phyloP scores from a whole-genome alignment of 73 alveolate genomes.

The Tetrahymena borealis region DNA sequence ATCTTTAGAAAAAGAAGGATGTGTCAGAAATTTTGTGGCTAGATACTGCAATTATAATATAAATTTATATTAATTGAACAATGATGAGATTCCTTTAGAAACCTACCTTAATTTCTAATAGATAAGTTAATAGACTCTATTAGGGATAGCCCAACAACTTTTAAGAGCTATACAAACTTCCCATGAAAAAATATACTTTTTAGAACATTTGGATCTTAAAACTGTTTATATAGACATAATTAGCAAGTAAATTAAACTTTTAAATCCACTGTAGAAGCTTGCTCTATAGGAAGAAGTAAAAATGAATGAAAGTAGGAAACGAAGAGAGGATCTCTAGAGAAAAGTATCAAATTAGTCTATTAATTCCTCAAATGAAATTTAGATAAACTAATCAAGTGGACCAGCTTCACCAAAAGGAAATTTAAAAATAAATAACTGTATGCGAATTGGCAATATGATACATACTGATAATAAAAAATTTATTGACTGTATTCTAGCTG shows the following conservation, averaged over 20 bases:
- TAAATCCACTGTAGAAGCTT: not conserved
- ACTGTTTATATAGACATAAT: not conserved
- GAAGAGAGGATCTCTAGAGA: no score
- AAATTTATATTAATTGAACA: not conserved
- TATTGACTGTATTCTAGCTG: no score
- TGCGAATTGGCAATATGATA: no score
- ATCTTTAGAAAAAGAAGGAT: not conserved
- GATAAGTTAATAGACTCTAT: not conserved
- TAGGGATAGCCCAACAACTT: not conserved
- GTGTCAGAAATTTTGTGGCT: not conserved
- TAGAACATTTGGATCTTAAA: not conserved
- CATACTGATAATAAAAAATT: no score
- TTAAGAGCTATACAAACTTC: not conserved
- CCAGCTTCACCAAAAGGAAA: no score
- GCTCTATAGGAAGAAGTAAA: not conserved
- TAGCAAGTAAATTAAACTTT: not conserved
- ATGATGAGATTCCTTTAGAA: not conserved
- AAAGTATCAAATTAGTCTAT: no score
- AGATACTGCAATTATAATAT: not conserved
- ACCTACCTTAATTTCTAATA: not conserved
- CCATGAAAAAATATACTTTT: not conserved
- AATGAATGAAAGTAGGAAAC: no score
- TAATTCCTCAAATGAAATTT: no score
- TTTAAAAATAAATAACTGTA: no score
- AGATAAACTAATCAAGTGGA: no score